phyloP scores from a whole-genome alignment of 2,329 filamentous ascomycete species.

The Clonostachys solani region DNA sequence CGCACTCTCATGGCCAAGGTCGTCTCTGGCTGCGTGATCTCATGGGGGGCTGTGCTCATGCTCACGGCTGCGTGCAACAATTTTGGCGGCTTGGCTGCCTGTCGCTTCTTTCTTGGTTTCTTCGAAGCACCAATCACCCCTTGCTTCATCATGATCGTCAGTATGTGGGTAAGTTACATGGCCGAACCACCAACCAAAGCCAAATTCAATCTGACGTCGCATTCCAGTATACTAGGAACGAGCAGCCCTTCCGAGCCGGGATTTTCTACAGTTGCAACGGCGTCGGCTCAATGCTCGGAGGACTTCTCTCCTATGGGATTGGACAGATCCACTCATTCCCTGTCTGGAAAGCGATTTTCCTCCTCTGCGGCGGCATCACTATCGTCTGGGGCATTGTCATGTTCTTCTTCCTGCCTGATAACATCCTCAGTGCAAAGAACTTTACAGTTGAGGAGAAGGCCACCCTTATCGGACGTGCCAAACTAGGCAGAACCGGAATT shows the following conservation, averaged over 20 bases:
- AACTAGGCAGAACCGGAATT: conserved; percentile 38
- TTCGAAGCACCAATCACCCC: conserved; percentile 44
- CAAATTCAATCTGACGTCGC: background rate
- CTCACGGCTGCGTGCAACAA: conserved; percentile 31
- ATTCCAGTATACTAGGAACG: conserved; percentile 29
- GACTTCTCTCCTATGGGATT: conserved; percentile 44
- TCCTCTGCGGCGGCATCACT: conserved; percentile 41
- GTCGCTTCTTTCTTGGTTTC: conserved; percentile 38
- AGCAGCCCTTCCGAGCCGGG: conserved; percentile 41
- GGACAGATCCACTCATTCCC: conserved; percentile 38
- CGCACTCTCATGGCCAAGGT: conserved; percentile 27
- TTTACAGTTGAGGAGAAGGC: conserved; percentile 14
- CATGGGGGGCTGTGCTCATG: conserved; percentile 32
- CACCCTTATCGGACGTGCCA: conserved; percentile 59
- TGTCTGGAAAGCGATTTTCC: conserved; percentile 49
- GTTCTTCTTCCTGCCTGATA: conserved; percentile 39
- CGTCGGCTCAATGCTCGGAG: conserved; percentile 34
- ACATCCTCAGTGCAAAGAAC: conserved; percentile 24
- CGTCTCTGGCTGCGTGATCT: conserved; percentile 20
- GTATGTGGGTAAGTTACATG: conserved; percentile 31
- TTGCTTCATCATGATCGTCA: conserved; percentile 44
- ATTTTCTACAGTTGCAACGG: conserved; percentile 38
- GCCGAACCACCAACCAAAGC: background rate
- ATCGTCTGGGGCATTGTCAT: conserved; percentile 40
- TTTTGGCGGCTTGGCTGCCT: conserved; percentile 35